Evolutionary conservation across 495 filamentous ascomycete species (phyloP), one percentile per base, ranked within the genome.

Genomic region (Immersiella caudata): DNA sequence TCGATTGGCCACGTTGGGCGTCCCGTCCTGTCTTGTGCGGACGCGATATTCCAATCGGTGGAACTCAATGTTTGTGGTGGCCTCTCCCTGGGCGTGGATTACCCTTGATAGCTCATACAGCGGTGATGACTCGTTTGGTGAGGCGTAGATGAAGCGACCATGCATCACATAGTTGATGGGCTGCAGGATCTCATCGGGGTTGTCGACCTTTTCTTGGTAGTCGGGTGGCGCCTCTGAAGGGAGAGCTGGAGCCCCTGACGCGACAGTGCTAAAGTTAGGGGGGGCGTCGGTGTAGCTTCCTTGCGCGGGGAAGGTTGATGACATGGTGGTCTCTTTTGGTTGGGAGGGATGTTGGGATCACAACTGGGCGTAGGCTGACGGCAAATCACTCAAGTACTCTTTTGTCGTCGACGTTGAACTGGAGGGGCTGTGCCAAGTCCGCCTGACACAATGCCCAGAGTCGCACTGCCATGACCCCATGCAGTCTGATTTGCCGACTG

Each of bases 81-180:
- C 69, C 3, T 12, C 14, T 1, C 65, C 63, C 54, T 70, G 73
- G 11, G 67, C 62, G 57, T 76, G 73, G 26, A 71, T 75, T 3
- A 61, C 64, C 22, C 72, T 64, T 24, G 76, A 76, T 21, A 77
- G 73, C 57, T 76, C 66, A 61, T 78, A 78, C 26, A 71, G 24
- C 9, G 76, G 71, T 9, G 67, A 20, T 8, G 73, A 70, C 56
- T 64, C 58, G 22, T 66, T 64, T 0, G 73, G 55, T 16, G 71
- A 71, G 21, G 71, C 56, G 59, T 74, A 72, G 69, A 79, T 67
- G 57, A 67, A 73, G 6, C 67, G 71, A 25, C 72, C 73, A 29
- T 68, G 64, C 26, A 78, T 64, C 24, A 73, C 52, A 27, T 74
- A 71, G 49, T 66, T 71, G 16, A 65, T 49, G 7, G 77, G 77